A percentile compares a stretch with the other conserved stretches of the same genome.
Conservation (phyloP, 78 protist genomes). For the Creolimax fragrantissima region DNA sequence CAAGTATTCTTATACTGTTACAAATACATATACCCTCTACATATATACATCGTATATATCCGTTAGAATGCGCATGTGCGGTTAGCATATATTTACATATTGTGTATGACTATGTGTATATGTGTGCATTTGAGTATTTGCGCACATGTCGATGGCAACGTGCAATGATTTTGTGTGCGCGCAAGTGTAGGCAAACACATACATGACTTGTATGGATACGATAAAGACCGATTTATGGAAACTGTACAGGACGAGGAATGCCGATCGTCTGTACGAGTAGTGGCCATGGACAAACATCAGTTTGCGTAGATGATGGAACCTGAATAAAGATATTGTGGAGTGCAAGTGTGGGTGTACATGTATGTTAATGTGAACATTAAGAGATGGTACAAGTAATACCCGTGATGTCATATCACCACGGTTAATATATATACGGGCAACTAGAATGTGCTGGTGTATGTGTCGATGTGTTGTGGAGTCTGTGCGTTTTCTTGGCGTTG, state of each 20-base stretch:
- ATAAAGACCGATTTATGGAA: constrained; percentile 76
- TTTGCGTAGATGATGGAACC: constrained; percentile 46
- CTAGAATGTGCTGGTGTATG: too few species aligned
- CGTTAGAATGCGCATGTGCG: not conserved
- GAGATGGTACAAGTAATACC: too few species aligned
- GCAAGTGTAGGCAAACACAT: constrained; percentile 31
- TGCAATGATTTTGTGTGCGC: not conserved
- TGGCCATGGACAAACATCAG: constrained; percentile 79
- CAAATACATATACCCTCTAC: not conserved
- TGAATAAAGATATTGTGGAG: too few species aligned
- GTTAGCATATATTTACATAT: not conserved
- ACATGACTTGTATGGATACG: constrained; percentile 56
- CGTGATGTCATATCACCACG: too few species aligned
- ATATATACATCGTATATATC: not conserved
- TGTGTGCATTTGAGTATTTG: not conserved
- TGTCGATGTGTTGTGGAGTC: too few species aligned
- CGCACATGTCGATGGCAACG: not conserved
- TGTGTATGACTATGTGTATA: too few species aligned
- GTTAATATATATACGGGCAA: too few species aligned
- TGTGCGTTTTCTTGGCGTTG: too few species aligned
- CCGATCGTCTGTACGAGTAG: constrained; percentile 45
- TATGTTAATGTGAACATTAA: too few species aligned
- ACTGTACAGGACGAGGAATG: constrained; percentile 60
- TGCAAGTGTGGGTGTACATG: too few species aligned
- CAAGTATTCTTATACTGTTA: not conserved